Conservation (phyloP, 169 alveolate genomes). For the Eimeria sp. region DNA sequence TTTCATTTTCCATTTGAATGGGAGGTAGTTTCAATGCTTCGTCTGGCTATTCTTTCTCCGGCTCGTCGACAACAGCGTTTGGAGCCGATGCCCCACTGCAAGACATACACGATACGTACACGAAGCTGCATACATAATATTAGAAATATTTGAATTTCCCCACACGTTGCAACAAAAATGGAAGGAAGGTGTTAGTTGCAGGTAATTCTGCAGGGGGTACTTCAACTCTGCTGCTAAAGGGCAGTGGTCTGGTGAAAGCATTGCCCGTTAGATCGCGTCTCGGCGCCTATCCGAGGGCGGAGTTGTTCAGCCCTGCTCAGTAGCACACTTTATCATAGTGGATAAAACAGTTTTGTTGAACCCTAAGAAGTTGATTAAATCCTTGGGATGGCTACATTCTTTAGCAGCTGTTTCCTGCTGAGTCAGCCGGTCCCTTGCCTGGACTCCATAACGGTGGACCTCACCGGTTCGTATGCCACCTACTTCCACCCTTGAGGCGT, state of each 20-base stretch:
- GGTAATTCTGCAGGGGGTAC: not conserved
- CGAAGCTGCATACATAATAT: not conserved
- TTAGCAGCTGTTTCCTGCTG: not conserved
- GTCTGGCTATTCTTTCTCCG: not conserved
- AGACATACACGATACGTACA: not conserved
- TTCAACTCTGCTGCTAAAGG: not conserved
- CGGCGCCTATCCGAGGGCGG: not conserved
- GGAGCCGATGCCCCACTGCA: not conserved
- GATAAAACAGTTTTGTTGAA: not conserved
- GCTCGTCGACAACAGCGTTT: not conserved
- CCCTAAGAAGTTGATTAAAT: not conserved
- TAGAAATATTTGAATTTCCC: not conserved
- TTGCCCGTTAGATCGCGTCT: not conserved
- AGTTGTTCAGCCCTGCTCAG: not conserved
- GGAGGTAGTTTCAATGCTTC: slow-evolving; percentile 2
- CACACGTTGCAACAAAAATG: not conserved
- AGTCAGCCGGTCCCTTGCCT: not conserved
- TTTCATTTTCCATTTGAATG: not conserved
- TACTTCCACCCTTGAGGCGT: not conserved
- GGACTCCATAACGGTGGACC: not conserved
- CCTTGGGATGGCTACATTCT: not conserved
- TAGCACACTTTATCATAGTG: not conserved
- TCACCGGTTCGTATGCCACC: too few relatives aligned
- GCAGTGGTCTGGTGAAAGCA: not conserved
- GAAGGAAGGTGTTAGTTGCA: not conserved